phyloP scores from a whole-genome alignment of 805 yeast genomes.

The Hanseniaspora guilliermondii region DNA sequence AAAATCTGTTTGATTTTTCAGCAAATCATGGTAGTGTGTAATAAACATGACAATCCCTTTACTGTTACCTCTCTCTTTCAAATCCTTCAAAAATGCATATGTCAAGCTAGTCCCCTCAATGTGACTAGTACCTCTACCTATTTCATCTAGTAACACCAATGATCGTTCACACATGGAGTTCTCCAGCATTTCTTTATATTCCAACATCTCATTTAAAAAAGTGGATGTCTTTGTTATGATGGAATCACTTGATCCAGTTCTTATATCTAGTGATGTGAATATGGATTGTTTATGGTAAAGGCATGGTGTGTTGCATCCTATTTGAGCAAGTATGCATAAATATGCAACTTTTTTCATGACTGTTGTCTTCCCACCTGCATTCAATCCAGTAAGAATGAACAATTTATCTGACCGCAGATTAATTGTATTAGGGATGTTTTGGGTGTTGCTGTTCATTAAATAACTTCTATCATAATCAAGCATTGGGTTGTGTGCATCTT shows the following conservation, averaged over 20 bases:
- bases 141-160: constrained; percentile 79
- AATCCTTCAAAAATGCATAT: constrained; percentile 51
- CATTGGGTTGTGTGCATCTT: constrained; percentile 54
- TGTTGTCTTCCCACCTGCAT: constrained; percentile 80
- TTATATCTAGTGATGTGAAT: constrained; percentile 44
- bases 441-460: constrained; percentile 13
- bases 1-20: constrained; percentile 29
- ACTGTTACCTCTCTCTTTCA: constrained; percentile 29
- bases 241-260: constrained; percentile 80
- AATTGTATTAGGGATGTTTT: constrained; percentile 59
- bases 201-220: constrained; percentile 92
- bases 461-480: constrained; percentile 30
- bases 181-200: constrained; percentile 75
- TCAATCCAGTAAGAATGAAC: constrained; percentile 69
- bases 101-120: constrained; percentile 77
- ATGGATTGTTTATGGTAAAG: constrained; percentile 46
- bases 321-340: constrained; percentile 57
- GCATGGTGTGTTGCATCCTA: constrained; percentile 70
- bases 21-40: constrained; percentile 68
- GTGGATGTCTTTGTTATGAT: constrained; percentile 67
- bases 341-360: constrained; percentile 65
- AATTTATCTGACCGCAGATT: constrained; percentile 40
- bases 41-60: constrained; percentile 59
- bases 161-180: constrained; percentile 61
- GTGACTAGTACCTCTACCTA: constrained; percentile 85